Base-by-base conservation (phyloP, 306 rosid genomes). In the Citrullus colocynthis region DNA sequence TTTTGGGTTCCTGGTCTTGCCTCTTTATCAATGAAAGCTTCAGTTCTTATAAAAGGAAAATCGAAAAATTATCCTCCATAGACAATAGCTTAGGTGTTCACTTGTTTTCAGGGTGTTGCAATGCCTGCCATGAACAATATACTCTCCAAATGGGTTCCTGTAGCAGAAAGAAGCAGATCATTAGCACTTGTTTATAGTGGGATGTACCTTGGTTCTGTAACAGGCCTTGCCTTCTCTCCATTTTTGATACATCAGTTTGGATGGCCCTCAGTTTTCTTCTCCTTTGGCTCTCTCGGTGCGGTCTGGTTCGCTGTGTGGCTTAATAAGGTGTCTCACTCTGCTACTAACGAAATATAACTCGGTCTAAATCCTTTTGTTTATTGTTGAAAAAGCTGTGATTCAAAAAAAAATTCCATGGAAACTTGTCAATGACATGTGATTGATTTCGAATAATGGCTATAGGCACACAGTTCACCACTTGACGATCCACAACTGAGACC, bases 121-220 rank as follows among this genome's bases (percentile, higher is more conserved):
- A 96, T 96, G 99, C 99, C 98, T 37, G 99, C 99, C 70, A 96
- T 96, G 99, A 96, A 96, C 78, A 96, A 96, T 77, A 91, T 96
- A 78, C 90, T 96, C 75, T 92, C 99, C 36, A 96, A 89, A 81
- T 96, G 99, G 99, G 86, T 96, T 83, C 99, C 99, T 9, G 98
- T 96, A 80, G 85, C 99, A 59, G 99, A 96, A 86, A 87, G 99
- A 83, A 96, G 99, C 76, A 86, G 99, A 80, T 93, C 98, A 24
- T 86, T 95, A 76, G 96, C 99, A 1, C 83, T 96, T 56, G 99
- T 96, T 60, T 96, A 96, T 88, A 96, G 99, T 79, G 99, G 99
- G 77, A 96, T 96, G 99, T 96, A 96, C 88, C 93, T 96, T 76
- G 99, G 99, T 75, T 96, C 99, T 37, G 99, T 96, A 78, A 89